Percentiles rank a stretch among this genome's conserved stretches.
Conservation (phyloP, 768 basidiomycete species). For the Cystofilobasidium macerans region DNA sequence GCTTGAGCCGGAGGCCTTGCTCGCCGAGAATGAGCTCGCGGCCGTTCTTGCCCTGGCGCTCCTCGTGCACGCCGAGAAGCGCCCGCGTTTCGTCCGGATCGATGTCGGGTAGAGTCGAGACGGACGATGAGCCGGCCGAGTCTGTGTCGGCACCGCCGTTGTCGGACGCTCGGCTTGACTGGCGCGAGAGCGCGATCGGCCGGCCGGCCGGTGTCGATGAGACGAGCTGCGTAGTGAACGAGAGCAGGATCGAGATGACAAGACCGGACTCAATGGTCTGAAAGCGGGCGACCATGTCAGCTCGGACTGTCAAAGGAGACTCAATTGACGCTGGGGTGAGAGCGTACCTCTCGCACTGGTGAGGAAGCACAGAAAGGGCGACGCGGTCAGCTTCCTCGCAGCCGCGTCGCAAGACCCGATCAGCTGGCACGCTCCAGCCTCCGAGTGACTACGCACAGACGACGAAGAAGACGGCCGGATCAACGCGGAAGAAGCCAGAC, state of each 20-base stretch:
- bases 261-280: slow-evolving; percentile 21
- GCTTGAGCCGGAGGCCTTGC: slow-evolving; percentile 5
- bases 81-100: not conserved
- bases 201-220: slow-evolving; percentile 10
- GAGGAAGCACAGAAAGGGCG: not conserved
- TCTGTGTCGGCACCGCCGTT: not conserved
- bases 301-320: not conserved
- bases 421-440: too few relatives aligned
- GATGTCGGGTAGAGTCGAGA: not conserved
- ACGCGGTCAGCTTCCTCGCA: not conserved
- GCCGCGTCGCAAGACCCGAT: not conserved
- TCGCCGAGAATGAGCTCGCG: not conserved
- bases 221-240: slow-evolving; percentile 23
- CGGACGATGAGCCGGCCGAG: not conserved
- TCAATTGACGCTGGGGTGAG: not conserved
- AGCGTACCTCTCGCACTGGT: not conserved
- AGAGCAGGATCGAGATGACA: slow-evolving; percentile 24
- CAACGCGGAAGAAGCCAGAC: too few relatives aligned
- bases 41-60: not conserved
- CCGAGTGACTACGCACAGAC: not conserved
- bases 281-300: not conserved
- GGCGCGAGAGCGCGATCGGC: slow-evolving; percentile 1
- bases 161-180: not conserved
- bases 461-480: not conserved
- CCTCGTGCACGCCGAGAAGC: slow-evolving; percentile 1